Evolutionary conservation across 2,329 filamentous ascomycete genomes (phyloP).

Genomic region (Aspergillus sp.): DNA sequence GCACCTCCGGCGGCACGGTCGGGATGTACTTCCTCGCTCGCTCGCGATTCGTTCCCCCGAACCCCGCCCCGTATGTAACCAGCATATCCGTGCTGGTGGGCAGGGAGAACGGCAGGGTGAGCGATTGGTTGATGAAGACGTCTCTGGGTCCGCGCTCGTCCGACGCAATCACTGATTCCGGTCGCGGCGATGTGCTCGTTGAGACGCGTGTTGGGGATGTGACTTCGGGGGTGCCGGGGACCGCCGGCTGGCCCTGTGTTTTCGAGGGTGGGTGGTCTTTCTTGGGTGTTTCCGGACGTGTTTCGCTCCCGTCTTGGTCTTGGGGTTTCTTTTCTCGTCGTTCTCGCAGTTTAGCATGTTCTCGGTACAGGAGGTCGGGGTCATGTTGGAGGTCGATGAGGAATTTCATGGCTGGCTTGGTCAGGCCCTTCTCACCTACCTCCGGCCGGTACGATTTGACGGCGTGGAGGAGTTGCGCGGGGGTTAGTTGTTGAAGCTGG

Average conservation of each 20-base stretch:
- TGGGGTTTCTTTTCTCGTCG: constrained; percentile 11
- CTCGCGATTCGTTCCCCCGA: constrained; percentile 85
- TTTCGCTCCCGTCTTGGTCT: constrained; percentile 6
- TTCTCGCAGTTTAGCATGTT: constrained; percentile 25
- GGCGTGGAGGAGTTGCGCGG: constrained; percentile 82
- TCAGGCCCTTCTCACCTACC: constrained; percentile 85
- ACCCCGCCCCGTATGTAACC: constrained; percentile 85
- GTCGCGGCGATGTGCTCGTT: constrained; percentile 15
- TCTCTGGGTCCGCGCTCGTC: constrained; percentile 18
- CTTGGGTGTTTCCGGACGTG: constrained; percentile 21
- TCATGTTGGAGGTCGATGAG: constrained; percentile 72
- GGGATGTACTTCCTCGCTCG: constrained; percentile 92
- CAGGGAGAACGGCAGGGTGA: constrained; percentile 91
- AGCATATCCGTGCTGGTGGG: constrained; percentile 97
- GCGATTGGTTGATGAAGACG: constrained; percentile 72
- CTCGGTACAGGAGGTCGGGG: constrained; percentile 45
- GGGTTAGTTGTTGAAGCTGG: constrained; percentile 73
- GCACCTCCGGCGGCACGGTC: constrained; percentile 85
- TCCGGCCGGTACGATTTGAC: constrained; percentile 90
- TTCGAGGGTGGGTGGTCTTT: constrained; percentile 9
- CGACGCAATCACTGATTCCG: constrained; percentile 13
- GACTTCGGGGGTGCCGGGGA: constrained; percentile 13
- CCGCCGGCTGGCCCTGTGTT: constrained; percentile 1
- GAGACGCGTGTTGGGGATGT: constrained; percentile 15
- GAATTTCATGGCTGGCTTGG: constrained; percentile 82